phyloP scores from a whole-genome alignment of 768 basidiomycete genomes.

The Suillus tomentosus region DNA sequence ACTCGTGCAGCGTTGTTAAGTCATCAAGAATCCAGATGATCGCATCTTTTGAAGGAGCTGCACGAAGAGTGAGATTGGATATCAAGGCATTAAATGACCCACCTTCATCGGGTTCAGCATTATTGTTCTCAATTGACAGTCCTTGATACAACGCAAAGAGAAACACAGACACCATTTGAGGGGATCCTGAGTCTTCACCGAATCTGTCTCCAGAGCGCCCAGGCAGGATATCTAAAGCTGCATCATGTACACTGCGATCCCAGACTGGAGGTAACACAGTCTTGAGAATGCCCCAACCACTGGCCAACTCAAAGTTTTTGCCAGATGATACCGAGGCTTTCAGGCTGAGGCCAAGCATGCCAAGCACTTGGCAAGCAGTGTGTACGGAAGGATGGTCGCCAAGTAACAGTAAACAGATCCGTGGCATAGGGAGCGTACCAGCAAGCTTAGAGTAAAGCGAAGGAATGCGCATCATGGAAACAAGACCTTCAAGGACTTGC shows the following conservation, averaged over 20 bases:
- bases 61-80: not conserved
- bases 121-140: not conserved
- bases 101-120: not conserved
- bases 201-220: slow-evolving; percentile 34
- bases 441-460: slow-evolving; percentile 70
- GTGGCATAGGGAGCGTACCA: slow-evolving; percentile 71
- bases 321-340: slow-evolving; percentile 61
- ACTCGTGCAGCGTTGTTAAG: slow-evolving; percentile 66
- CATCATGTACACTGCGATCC: slow-evolving; percentile 65
- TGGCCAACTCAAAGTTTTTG: slow-evolving; percentile 81
- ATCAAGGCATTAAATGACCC: not conserved
- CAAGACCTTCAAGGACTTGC: slow-evolving; percentile 64
- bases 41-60: slow-evolving; percentile 27
- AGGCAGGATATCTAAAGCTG: slow-evolving; percentile 69
- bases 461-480: slow-evolving; percentile 59
- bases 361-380: slow-evolving; percentile 60
- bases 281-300: slow-evolving; percentile 80
- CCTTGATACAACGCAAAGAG: slow-evolving; percentile 8
- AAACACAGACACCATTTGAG: slow-evolving; percentile 6
- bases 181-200: not conserved
- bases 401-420: slow-evolving; percentile 78
- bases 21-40: slow-evolving; percentile 54
- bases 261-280: slow-evolving; percentile 68
- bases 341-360: slow-evolving; percentile 59
- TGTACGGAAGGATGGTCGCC: slow-evolving; percentile 68